Base-by-base conservation (phyloP, 768 basidiomycete genomes). In the Rhodosporidiobolus sp. region DNA sequence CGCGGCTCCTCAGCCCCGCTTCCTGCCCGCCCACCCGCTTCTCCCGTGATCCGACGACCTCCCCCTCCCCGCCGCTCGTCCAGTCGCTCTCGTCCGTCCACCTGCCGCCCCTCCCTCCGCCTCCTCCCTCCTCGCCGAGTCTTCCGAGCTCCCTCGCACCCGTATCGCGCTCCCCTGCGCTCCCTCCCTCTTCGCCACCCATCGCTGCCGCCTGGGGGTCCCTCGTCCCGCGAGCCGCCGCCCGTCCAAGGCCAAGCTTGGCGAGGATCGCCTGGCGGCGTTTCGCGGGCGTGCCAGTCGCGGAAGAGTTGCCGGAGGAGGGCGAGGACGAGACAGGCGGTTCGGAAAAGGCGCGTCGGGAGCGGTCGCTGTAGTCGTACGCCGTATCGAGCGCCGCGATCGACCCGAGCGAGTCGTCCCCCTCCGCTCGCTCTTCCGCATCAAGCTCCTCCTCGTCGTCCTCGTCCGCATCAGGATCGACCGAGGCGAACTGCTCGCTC, bases 261-360 rank as follows among this genome's bases (percentile, higher is more conserved):
- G 46, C 61, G 24, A 72, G 70, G 61, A 72, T 67, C 24, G 58
- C 52, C 19, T 57, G 34, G 2, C 70, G 65, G 4, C 70, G 53
- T 22, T 63, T 54, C 35, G 65, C 61, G 4, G 61, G 50, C 0
- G 52, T 54, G n/a, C 14, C 43, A 26, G 10, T 34, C 34, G 9
- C n/a, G 6, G 22, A n/a, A 5, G 50, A 17, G 24, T 12, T 11
- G 49, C 35, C 17, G 49, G 49, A 35, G 32, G 48, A 34, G 34
- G 32, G 4, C 7, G 26, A 24, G 30, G 62, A 35, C 30, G 62
- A 30, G 22, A 32, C 48, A 8, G 17, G 22, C 49, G 32, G 32
- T 14, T 35, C 34, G 48, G n/a, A 28, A n/a, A 49, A 22, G 4
- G n/a, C n/a, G 60, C 54, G 54, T 30, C 30, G 30, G 38, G 38